Conservation (phyloP, 2,329 filamentous ascomycete genomes). For the Orbilia javanica region DNA sequence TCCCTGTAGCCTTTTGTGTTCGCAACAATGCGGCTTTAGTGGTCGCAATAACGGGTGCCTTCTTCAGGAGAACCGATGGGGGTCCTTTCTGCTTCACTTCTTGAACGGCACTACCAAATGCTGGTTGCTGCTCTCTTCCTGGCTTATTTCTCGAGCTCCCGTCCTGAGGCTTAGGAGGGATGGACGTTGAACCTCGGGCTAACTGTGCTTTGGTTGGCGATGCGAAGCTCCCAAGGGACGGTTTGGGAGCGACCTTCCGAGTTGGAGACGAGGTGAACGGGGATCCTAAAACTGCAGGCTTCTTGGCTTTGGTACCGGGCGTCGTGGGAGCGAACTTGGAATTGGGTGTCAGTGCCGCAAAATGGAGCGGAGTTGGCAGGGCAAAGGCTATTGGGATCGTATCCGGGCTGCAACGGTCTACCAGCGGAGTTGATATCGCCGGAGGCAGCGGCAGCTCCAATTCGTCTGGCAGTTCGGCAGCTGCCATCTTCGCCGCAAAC, state of each 20-base stretch:
- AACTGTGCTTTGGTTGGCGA: constrained; percentile 43
- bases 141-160: neutral
- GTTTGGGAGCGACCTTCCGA: constrained; percentile 10
- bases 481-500: constrained; percentile 3
- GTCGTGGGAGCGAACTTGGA: constrained; percentile 7
- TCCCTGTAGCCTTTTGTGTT: constrained; percentile 40
- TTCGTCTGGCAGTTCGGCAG: constrained; percentile 6
- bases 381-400: neutral
- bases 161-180: constrained; percentile 10
- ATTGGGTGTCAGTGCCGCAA: neutral
- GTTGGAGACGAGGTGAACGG: constrained; percentile 30
- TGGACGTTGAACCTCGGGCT: constrained; percentile 10
- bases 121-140: neutral
- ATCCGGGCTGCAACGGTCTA: neutral
- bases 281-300: constrained; percentile 8
- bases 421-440: constrained; percentile 9
- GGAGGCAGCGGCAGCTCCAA: neutral
- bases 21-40: constrained; percentile 37
- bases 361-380: neutral
- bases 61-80: constrained; percentile 30
- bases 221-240: constrained; percentile 35
- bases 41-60: constrained; percentile 38
- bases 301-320: constrained; percentile 19
- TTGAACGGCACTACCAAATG: neutral
- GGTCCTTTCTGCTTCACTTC: neutral